Evolutionary conservation across 768 basidiomycete genomes (phyloP), one percentile per base, ranked within the genome.

Genomic region (Podaxis sp.): DNA sequence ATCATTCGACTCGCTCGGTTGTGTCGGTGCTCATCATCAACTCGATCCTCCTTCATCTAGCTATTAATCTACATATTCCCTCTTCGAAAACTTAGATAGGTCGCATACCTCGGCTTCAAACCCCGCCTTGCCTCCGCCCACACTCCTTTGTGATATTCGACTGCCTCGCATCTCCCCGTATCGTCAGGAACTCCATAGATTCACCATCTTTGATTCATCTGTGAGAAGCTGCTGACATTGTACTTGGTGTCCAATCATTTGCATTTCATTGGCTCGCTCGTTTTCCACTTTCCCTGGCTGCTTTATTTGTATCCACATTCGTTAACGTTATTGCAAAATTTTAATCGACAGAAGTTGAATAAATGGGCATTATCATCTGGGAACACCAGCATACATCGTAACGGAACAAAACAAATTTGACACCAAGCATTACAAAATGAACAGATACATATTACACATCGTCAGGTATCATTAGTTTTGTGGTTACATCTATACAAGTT

Each of bases 31-130:
- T 61, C 21, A 61, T 50, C 25, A 28, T 9, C 7, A 38, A 16
- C 7, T 32, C 32, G 32, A 1, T 32, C 32, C 28, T 37, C 28
- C 5, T 59, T 28, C 59, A 38, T 59, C 5, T 64, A 94, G 92
- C 92, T 21, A 94, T 94, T 70, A 94, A 94, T 69, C 83, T 93
- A 62, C 89, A 94, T 69, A 93, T 94, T 63, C 91, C 91, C 61
- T 82, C 88, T 62, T 89, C 89, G 65, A 91, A 91, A 78, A 76
- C 84, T 68, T 89, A 82, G 80, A 76, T 50, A 55, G 59, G 44
- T 32, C 27, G 18, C 21, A 21, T 21, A 35, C 32, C 16, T 40
- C 21, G 36, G 55, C n/a, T 25, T 25, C 44, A 13, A n/a, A 1
- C 7, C 44, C 44, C 37, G 16, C 37, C 32, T 28, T 44, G 50